Percentiles rank a stretch among this genome's conserved stretches.
Evolutionary conservation across 2,329 filamentous ascomycete species (phyloP).

Genomic region (Arthrobotrys sphaeroides): DNA sequence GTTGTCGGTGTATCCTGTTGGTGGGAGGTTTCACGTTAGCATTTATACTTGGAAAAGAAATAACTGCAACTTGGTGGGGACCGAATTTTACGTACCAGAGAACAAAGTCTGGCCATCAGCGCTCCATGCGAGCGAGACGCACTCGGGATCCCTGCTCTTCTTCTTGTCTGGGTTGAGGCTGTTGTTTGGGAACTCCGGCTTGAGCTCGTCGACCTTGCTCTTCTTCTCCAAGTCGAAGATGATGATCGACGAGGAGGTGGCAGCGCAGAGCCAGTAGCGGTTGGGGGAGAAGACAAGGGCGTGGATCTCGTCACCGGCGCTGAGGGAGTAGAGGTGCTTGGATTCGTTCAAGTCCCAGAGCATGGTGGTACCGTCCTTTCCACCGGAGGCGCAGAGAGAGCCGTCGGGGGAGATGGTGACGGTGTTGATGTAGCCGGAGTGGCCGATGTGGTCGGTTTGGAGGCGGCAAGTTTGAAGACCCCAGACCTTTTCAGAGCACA

Average conservation of each 20-base stretch:
- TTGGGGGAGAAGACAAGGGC: conserved; percentile 99
- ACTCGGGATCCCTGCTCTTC: conserved; percentile 99
- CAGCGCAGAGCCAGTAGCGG: conserved; percentile 99
- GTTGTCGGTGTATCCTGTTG: conserved; percentile 87
- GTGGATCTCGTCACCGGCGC: conserved; percentile 99
- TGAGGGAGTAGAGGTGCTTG: conserved; percentile 99
- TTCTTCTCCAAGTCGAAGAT: conserved; percentile 99
- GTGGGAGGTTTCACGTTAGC: neutral
- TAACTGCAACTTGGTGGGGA: too few species aligned
- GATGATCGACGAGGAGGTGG: conserved; percentile 97
- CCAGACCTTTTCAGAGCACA: conserved; percentile 78
- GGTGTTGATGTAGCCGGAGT: conserved; percentile 51
- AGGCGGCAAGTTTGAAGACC: conserved; percentile 43
- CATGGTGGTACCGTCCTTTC: conserved; percentile 52
- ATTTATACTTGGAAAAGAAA: neutral
- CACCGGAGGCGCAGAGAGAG: conserved; percentile 50
- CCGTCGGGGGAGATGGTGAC: conserved; percentile 53
- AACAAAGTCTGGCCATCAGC: conserved; percentile 99
- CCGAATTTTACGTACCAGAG: conserved; percentile 72
- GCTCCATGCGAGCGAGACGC: conserved; percentile 95
- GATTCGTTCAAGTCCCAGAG: conserved; percentile 84
- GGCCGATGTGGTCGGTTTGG: conserved; percentile 86
- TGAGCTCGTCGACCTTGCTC: conserved; percentile 99
- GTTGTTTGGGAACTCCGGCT: conserved; percentile 94
- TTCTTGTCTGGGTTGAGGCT: conserved; percentile 69